Evolutionary conservation across 495 filamentous ascomycete species (phyloP).

Genomic region (Delitschia confertaspora): DNA sequence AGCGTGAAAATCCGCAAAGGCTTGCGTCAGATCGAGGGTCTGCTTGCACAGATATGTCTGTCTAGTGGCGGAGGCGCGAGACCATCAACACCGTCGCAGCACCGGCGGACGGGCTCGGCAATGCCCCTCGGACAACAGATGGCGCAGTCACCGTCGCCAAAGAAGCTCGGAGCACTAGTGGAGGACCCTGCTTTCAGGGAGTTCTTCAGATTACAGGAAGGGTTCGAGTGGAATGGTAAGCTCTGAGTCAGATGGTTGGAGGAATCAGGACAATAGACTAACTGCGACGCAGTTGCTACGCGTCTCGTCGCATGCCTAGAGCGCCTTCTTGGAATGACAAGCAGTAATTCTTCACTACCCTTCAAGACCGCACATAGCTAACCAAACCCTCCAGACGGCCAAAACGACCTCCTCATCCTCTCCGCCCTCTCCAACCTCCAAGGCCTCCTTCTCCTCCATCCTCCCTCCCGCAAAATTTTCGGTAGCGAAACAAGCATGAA

Average conservation of each 20-base stretch:
- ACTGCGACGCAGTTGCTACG: slow-evolving; percentile 55
- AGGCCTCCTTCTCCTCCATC: slow-evolving; percentile 81
- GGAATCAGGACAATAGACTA: too few species aligned
- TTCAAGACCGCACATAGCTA: neutral
- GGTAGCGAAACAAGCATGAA: slow-evolving; percentile 92
- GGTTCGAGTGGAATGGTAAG: slow-evolving; percentile 92
- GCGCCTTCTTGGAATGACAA: slow-evolving; percentile 69
- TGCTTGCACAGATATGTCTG: slow-evolving; percentile 92
- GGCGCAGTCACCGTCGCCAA: slow-evolving; percentile 26
- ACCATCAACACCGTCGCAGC: slow-evolving; percentile 31
- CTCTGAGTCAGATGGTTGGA: too few species aligned
- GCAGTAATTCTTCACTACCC: slow-evolving; percentile 36
- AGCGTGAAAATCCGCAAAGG: slow-evolving; percentile 83
- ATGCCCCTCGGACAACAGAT: slow-evolving; percentile 18
- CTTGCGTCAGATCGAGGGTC: slow-evolving; percentile 86
- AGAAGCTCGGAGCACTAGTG: slow-evolving; percentile 58
- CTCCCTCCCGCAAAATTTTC: slow-evolving; percentile 83
- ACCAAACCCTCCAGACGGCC: slow-evolving; percentile 45
- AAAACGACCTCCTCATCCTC: slow-evolving; percentile 83
- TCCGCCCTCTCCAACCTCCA: slow-evolving; percentile 84
- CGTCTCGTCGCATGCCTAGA: slow-evolving; percentile 82
- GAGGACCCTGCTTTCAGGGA: slow-evolving; percentile 89
- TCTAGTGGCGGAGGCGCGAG: slow-evolving; percentile 44
- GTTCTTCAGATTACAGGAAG: slow-evolving; percentile 93
- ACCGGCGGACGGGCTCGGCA: slow-evolving; percentile 32